These are phyloP conservation scores for Daldinia sp. DNA, from an alignment of 2,329 filamentous ascomycete genomes.

Conservation along the genomic window DNA sequence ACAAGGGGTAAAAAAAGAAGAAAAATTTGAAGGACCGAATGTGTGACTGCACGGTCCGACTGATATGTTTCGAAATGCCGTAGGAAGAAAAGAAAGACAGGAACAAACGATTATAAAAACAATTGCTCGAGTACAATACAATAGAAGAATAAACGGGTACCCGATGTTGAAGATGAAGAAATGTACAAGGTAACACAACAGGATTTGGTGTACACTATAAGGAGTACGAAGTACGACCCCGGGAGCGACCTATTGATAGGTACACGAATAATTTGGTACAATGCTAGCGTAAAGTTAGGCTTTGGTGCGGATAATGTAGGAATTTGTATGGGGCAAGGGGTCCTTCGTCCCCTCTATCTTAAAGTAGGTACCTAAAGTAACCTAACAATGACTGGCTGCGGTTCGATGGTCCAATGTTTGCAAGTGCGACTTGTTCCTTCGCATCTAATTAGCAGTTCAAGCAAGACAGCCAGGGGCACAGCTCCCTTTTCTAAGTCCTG, in stretches of 20 bases:
- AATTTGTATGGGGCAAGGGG: not conserved
- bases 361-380: not conserved
- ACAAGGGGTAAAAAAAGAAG: not conserved
- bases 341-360: not conserved
- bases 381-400: not conserved
- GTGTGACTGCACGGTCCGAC: not conserved
- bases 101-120: not conserved
- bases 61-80: not conserved
- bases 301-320: not conserved
- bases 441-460: not conserved
- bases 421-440: not conserved
- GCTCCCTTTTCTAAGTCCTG: not conserved
- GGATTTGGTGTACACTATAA: constrained; percentile 12
- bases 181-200: constrained; percentile 22
- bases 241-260: no score
- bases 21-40: not conserved
- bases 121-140: not conserved
- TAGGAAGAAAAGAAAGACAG: not conserved
- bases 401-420: no score
- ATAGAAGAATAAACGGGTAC: not conserved
- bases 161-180: not conserved
- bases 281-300: not conserved
- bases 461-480: not conserved
- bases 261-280: not conserved
- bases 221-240: constrained; percentile 16